Percentiles rank a stretch among this genome's conserved stretches.
Conservation (phyloP, 164 flowering plant genomes). For the Stephania cephalantha region DNA sequence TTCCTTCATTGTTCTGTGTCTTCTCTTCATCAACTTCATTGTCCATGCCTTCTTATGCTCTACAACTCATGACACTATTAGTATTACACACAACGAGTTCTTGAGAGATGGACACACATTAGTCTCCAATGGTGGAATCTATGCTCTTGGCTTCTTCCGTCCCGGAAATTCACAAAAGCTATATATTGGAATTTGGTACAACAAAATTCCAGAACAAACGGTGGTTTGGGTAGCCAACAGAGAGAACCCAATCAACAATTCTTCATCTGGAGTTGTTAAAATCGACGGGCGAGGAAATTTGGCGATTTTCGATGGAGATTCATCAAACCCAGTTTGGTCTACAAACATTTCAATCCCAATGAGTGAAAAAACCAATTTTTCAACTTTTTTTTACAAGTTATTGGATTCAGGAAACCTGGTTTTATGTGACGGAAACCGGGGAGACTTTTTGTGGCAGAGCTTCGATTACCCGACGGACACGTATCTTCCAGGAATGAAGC, state of each 20-base stretch:
- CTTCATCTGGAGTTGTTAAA: slow-evolving; percentile 30
- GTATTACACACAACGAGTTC: neutral
- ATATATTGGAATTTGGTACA: slow-evolving; percentile 49
- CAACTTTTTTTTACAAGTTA: slow-evolving; percentile 22
- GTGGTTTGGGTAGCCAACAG: slow-evolving; percentile 59
- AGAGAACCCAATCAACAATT: slow-evolving; percentile 29
- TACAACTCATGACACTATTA: neutral
- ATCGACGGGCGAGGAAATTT: slow-evolving; percentile 20
- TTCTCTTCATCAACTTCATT: no score
- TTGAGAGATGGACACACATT: slow-evolving; percentile 22
- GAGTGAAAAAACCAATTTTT: neutral
- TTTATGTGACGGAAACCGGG: neutral
- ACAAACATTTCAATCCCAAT: slow-evolving; percentile 13
- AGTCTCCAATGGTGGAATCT: slow-evolving; percentile 23
- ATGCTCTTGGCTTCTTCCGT: slow-evolving; percentile 44
- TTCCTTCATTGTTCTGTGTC: no score
- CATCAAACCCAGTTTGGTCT: slow-evolving; percentile 23
- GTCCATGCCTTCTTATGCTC: no score
- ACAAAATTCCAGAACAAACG: slow-evolving; percentile 17
- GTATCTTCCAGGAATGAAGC: slow-evolving; percentile 7
- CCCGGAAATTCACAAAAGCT: slow-evolving; percentile 22
- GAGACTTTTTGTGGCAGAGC: neutral
- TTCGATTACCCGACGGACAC: neutral
- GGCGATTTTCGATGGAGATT: slow-evolving; percentile 13
- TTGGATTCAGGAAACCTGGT: slow-evolving; percentile 49